Conservation (phyloP, 192 early-diverging fungal genomes). For the Chytriomyces confervae region DNA sequence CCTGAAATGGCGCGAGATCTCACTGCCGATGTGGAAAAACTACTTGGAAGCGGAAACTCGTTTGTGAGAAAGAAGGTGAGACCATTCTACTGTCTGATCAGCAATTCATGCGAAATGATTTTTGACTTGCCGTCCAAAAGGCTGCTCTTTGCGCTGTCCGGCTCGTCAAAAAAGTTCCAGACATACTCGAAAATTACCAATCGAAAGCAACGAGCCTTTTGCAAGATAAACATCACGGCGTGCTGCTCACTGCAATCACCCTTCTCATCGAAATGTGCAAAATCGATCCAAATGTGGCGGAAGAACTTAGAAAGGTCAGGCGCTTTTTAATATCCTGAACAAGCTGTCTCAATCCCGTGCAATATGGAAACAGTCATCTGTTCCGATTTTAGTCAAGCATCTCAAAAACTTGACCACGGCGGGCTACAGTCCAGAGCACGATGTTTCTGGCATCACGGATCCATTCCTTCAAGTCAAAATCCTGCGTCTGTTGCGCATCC, state of each 20-base stretch:
- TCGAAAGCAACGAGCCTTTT: conserved; percentile 73
- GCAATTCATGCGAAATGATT: not conserved
- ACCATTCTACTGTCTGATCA: no score
- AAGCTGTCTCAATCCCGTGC: not conserved
- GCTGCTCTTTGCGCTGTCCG: conserved; percentile 92
- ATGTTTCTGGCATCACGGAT: conserved; percentile 95
- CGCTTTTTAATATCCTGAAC: conserved; percentile 18
- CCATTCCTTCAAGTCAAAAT: conserved; percentile 97
- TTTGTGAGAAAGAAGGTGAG: conserved; percentile 95
- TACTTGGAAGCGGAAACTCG: conserved; percentile 87
- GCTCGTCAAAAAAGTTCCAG: conserved; percentile 90
- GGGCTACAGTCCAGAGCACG: conserved; percentile 91
- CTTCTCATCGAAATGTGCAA: conserved; percentile 90
- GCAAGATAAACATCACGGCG: conserved; percentile 94
- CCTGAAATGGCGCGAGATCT: conserved; percentile 95
- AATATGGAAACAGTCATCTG: conserved; percentile 40
- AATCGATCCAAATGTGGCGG: conserved; percentile 68
- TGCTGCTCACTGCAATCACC: conserved; percentile 88
- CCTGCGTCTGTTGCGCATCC: conserved; percentile 83
- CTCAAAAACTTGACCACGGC: conserved; percentile 86
- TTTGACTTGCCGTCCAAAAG: conserved; percentile 42
- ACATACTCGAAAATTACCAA: conserved; percentile 87
- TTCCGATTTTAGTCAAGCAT: conserved; percentile 84
- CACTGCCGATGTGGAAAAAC: conserved; percentile 89
- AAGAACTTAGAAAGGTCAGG: conserved; percentile 71